Conservation (phyloP, 768 basidiomycete species). For the Podaxis sp. region DNA sequence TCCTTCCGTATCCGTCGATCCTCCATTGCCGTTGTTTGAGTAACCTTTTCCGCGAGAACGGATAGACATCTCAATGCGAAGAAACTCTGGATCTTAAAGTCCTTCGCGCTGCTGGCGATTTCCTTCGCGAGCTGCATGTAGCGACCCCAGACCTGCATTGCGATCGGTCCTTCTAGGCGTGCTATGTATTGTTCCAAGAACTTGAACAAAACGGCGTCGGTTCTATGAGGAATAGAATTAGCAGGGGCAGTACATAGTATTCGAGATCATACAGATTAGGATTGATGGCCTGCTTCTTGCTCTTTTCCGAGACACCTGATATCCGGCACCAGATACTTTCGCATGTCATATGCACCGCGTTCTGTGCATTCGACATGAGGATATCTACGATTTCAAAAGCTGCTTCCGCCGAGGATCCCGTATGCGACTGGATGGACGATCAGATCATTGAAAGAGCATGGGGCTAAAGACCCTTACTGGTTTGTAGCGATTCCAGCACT, state of each 20-base stretch:
- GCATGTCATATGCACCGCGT: slow-evolving; percentile 84
- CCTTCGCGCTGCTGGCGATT: slow-evolving; percentile 57
- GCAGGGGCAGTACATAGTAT: not conserved
- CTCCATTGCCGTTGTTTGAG: slow-evolving; percentile 88
- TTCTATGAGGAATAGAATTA: slow-evolving; percentile 38
- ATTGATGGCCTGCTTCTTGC: slow-evolving; percentile 58
- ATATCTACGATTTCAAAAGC: slow-evolving; percentile 84
- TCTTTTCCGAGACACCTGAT: slow-evolving; percentile 53
- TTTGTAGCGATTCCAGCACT: slow-evolving; percentile 72
- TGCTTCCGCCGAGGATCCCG: slow-evolving; percentile 40
- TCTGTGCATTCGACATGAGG: slow-evolving; percentile 81
- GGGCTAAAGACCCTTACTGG: slow-evolving; percentile 34
- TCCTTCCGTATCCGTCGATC: slow-evolving; percentile 88
- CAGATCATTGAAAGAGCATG: not conserved
- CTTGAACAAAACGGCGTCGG: slow-evolving; percentile 69
- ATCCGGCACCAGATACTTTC: slow-evolving; percentile 73
- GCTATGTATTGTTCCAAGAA: slow-evolving; percentile 87
- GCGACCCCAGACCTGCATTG: slow-evolving; percentile 88
- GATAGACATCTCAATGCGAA: slow-evolving; percentile 76
- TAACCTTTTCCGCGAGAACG: slow-evolving; percentile 78
- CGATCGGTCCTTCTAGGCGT: slow-evolving; percentile 86
- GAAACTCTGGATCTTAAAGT: slow-evolving; percentile 71
- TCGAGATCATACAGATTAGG: slow-evolving; percentile 57
- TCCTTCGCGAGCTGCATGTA: slow-evolving; percentile 80
- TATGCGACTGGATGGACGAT: slow-evolving; percentile 28